Base-by-base conservation (phyloP, 805 yeast species). In the Wickerhamiella dianesei region DNA sequence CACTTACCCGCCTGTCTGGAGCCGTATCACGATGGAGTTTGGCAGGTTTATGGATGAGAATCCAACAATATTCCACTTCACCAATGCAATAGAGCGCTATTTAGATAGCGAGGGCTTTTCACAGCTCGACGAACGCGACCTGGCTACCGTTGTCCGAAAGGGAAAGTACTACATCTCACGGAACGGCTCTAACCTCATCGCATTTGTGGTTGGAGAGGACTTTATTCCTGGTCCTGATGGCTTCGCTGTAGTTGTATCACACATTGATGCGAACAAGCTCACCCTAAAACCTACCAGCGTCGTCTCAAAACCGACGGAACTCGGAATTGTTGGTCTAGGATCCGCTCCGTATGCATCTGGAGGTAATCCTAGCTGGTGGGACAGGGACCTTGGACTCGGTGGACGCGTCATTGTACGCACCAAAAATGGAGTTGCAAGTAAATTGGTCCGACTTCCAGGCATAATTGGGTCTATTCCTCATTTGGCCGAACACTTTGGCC, bases 341-440 rank as follows among this genome's bases (percentile, higher is more conserved):
- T 83, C 82, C 21, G 88, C 92, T 1, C 85, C 87, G 1, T 84
- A 84, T 60, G 78, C 82, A 18, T 87, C 88, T 32, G 79, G 83
- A 2, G 62, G 81, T 55, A 49, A 47, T 14, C 70, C 70, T 19
- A 60, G 72, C 19, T 82, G 94, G 92, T 76, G 82, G 70, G 94
- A 83, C 61, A 72, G 94, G 61, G 94, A 84, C 61, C 71, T 83
- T 48, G 88, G 89, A 32, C 62, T 83, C 48, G 94, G 85, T 40
- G 94, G 94, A 42, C 70, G 84, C 50, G 74, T 84, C 18, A 66
- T 81, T 49, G 73, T 76, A 46, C 71, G 66, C 54, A 72, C 71
- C 18, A 63, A 62, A 22, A 51, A 59, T 18, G 80, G 75, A 19
- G 50, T 60, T 37, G 48, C 49, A 35, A 50, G 62, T 19, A 54